Conservation (phyloP, 805 yeast genomes). For the Ogataea dorogensis region DNA sequence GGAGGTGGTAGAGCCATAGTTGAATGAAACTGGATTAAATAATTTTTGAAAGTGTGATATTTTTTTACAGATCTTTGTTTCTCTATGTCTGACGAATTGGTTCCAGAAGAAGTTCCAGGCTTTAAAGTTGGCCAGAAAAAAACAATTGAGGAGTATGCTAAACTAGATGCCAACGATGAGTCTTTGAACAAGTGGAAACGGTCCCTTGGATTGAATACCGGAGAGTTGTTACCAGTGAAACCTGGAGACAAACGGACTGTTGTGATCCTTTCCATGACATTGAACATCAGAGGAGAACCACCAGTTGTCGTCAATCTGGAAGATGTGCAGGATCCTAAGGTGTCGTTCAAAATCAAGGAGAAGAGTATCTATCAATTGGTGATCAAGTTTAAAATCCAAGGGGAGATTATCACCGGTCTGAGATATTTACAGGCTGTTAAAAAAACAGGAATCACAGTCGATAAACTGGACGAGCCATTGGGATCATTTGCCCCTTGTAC, state of each 20-base stretch:
- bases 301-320: constrained; percentile 73
- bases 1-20: constrained; percentile 31
- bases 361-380: constrained; percentile 68
- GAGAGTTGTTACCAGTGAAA: constrained; percentile 57
- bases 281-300: constrained; percentile 62
- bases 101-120: constrained; percentile 61
- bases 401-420: constrained; percentile 80
- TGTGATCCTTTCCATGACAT: constrained; percentile 73
- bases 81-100: constrained; percentile 45
- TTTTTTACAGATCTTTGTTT: background rate
- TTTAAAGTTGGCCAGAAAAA: constrained; percentile 69
- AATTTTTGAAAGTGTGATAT: no score
- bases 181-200: constrained; percentile 90
- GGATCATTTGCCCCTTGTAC: constrained; percentile 93
- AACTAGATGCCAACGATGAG: constrained; percentile 87
- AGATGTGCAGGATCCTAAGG: constrained; percentile 47
- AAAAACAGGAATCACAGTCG: constrained; percentile 85
- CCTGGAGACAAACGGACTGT: constrained; percentile 75
- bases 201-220: constrained; percentile 71
- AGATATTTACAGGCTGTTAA: constrained; percentile 81
- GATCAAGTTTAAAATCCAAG: constrained; percentile 81
- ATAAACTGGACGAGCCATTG: constrained; percentile 80
- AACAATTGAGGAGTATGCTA: constrained; percentile 77
- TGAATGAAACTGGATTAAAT: no score
- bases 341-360: constrained; percentile 76